Evolutionary conservation across 2,329 filamentous ascomycete genomes (phyloP).

Genomic region (Hymenoscyphus linearis): DNA sequence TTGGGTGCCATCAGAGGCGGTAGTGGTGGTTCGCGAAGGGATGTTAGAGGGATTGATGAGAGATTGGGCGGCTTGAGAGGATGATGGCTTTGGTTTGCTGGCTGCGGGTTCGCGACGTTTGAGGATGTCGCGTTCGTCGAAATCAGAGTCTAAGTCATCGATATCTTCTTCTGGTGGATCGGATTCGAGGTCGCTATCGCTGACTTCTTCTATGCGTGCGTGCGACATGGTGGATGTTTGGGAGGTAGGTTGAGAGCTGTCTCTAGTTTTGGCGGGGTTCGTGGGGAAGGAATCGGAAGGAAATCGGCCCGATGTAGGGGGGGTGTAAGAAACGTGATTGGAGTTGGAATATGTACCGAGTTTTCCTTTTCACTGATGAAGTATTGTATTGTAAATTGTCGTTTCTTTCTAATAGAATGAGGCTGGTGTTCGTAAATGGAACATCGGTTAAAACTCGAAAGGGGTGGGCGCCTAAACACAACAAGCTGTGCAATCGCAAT

Average conservation of each 20-base stretch:
- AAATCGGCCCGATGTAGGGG: background rate
- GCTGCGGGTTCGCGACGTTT: constrained; percentile 15
- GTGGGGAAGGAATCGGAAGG: constrained; percentile 3
- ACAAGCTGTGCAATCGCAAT: background rate
- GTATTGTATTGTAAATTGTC: background rate
- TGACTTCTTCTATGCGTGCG: constrained; percentile 87
- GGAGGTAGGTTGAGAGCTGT: constrained; percentile 7
- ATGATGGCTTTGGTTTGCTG: constrained; percentile 24
- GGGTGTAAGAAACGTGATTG: background rate
- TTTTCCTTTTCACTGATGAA: no score
- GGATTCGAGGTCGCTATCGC: constrained; percentile 62
- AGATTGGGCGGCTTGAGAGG: constrained; percentile 34
- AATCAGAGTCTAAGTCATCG: constrained; percentile 53
- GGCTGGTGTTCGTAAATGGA: background rate
- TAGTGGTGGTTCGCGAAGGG: constrained; percentile 34
- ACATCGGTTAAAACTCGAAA: background rate
- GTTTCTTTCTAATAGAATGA: background rate
- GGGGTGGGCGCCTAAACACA: background rate
- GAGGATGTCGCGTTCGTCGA: constrained; percentile 43
- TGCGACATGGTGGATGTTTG: constrained; percentile 60
- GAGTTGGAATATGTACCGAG: background rate
- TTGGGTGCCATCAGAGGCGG: constrained; percentile 32
- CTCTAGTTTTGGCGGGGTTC: constrained; percentile 12
- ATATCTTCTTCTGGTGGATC: constrained; percentile 88
- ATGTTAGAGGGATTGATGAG: constrained; percentile 37